Conservation (phyloP, 116 monocot species). For the Phalaenopsis hybrid region DNA sequence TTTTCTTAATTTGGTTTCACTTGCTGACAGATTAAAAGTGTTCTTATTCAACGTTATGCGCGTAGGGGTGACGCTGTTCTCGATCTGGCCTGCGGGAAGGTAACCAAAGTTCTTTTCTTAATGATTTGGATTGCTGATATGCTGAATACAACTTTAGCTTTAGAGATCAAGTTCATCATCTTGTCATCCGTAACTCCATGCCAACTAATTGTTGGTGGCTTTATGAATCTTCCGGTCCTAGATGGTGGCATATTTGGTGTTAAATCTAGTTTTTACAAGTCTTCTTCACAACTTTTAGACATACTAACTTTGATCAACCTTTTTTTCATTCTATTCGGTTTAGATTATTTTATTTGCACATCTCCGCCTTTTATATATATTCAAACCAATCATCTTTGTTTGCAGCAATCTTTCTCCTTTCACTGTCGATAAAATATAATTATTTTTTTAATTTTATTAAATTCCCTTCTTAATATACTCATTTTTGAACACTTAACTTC, state of each 20-base stretch:
- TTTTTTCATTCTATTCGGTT: not conserved
- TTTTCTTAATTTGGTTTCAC: not conserved
- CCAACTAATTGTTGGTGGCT: not conserved
- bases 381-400: not conserved
- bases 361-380: not conserved
- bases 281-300: not conserved
- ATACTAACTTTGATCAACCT: not conserved
- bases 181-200: not conserved
- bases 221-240: not conserved
- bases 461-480: not conserved
- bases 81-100: slow-evolving; percentile 98
- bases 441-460: not conserved
- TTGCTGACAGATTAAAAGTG: slow-evolving; percentile 81
- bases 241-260: not conserved
- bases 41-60: slow-evolving; percentile 87
- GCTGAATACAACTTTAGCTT: not conserved
- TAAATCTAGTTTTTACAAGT: not conserved
- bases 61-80: slow-evolving; percentile 69
- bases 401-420: not conserved
- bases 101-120: slow-evolving; percentile 12
- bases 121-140: not conserved
- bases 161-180: not conserved
- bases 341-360: not conserved
- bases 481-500: not conserved
- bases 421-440: not conserved